Conservation (phyloP, 257 asterid genomes). For the Anisodus tanguticus region DNA sequence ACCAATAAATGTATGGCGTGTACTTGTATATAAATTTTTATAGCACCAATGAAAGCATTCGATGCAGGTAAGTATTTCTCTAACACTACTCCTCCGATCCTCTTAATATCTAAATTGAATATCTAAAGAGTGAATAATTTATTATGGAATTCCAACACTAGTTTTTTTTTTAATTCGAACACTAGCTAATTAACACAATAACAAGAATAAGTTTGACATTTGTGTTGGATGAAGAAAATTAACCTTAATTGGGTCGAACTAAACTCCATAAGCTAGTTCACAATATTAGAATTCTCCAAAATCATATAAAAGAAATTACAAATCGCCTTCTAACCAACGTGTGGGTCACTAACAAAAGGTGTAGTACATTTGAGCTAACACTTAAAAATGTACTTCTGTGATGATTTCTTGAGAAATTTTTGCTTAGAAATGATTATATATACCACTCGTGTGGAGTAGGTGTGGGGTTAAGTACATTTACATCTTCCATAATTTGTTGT, state of each 20-base stretch:
- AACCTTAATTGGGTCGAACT: not conserved
- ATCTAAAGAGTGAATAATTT: not conserved
- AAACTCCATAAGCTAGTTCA: not conserved
- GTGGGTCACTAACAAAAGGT: not conserved
- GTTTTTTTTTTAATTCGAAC: too few species aligned
- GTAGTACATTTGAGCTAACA: not conserved
- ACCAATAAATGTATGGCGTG: too few species aligned
- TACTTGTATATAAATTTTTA: too few species aligned
- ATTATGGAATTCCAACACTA: not conserved
- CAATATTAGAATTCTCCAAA: not conserved
- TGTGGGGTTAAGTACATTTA: not conserved
- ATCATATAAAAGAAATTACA: not conserved
- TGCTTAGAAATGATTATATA: not conserved
- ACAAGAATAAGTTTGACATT: not conserved
- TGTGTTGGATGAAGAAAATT: not conserved
- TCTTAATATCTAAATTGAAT: not conserved
- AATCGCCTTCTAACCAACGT: not conserved
- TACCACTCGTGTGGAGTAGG: constrained; percentile 12
- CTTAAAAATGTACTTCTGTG: not conserved
- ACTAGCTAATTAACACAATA: not conserved
- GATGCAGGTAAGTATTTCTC: too few species aligned
- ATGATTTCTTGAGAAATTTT: not conserved
- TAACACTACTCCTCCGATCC: too few species aligned
- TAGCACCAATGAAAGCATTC: too few species aligned
- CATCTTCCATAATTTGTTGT: not conserved